Evolutionary conservation across 352 stramenopile species (phyloP), one percentile per base, ranked within the genome.

Genomic region (Phytophthora hybrid): DNA sequence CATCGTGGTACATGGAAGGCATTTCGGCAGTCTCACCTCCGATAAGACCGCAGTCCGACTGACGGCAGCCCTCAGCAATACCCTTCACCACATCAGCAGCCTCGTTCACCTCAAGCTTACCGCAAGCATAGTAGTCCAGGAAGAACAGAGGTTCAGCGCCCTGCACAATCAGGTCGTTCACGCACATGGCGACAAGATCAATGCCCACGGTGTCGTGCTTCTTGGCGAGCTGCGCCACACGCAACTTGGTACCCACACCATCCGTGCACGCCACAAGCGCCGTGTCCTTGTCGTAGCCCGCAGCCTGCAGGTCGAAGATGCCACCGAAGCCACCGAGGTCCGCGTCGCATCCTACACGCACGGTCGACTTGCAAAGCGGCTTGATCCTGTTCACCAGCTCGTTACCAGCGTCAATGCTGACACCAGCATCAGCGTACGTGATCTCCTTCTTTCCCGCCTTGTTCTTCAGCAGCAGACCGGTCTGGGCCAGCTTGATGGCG

Each of bases 111-210:
- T 99, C 93, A 14, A 99, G 89, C 76, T 98, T 97, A 44, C 97
- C 98, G 39, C 95, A 99, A 63, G 98, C 98, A 92, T 99, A 99
- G 87, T 99, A 99, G 85, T 99, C 98, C 9, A 99, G 81, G 85
- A 99, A 99, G 89, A 99, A 99, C 11, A 99, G 83, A 21, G 98
- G 98, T 71, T 99, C 97, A n/a, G 97, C 98, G 68, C 98, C 98
- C 66, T 98, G 95, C n/a, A 99, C 97, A 73, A 99, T 98, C 37
- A 99, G 84, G 78, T 99, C 98, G 85, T 99, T 99, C 52, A 99
- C 98, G 73, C 97, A 99, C 98, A 99, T 99, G 47, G 98, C 98
- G 34, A 99, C 98, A 37, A 99, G 93, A 85, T 99, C 98, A 62
- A 99, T 98, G 41, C 97, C 97, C 59, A 99, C 93, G 9, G 93